These are phyloP conservation scores for Dipteronia sinensis DNA, from an alignment of 345 rosid genomes.

Conservation along the genomic window DNA sequence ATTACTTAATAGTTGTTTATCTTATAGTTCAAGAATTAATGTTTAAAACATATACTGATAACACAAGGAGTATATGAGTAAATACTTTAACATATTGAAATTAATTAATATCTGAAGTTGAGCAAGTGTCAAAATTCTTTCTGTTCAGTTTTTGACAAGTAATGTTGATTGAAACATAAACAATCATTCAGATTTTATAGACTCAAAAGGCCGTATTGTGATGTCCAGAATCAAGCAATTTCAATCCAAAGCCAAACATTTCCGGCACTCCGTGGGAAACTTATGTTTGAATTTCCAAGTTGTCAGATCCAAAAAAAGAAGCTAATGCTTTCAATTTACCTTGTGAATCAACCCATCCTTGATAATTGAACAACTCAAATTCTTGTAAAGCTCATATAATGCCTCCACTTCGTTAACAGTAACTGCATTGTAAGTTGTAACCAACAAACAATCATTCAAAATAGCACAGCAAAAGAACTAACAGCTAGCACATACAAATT, in stretches of 20 bases:
- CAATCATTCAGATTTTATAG: too few relatives aligned
- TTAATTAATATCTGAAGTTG: neutral
- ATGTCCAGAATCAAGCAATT: too few relatives aligned
- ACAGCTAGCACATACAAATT: neutral
- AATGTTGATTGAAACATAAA: too few relatives aligned
- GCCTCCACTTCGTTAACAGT: slow-evolving; percentile 77
- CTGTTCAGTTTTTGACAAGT: neutral
- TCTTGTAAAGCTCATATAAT: slow-evolving; percentile 67
- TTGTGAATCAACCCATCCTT: slow-evolving; percentile 80
- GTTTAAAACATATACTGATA: neutral
- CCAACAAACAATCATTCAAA: neutral
- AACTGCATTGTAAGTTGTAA: slow-evolving; percentile 39
- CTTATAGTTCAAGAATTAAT: neutral
- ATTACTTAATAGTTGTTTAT: too few relatives aligned
- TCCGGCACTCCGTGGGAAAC: neutral
- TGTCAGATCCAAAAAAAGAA: neutral
- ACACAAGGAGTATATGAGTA: neutral
- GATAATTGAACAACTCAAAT: slow-evolving; percentile 60
- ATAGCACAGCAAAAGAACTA: neutral
- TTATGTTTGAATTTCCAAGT: neutral
- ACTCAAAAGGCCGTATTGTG: too few relatives aligned
- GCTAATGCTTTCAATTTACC: slow-evolving; percentile 33
- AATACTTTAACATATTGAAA: neutral
- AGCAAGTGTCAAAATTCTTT: neutral
- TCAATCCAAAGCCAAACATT: neutral